Percentiles rank a stretch among this genome's conserved stretches.
These are phyloP conservation scores for Fraxinus baroniana DNA, from an alignment of 305 asterid species.

Conservation along the genomic window DNA sequence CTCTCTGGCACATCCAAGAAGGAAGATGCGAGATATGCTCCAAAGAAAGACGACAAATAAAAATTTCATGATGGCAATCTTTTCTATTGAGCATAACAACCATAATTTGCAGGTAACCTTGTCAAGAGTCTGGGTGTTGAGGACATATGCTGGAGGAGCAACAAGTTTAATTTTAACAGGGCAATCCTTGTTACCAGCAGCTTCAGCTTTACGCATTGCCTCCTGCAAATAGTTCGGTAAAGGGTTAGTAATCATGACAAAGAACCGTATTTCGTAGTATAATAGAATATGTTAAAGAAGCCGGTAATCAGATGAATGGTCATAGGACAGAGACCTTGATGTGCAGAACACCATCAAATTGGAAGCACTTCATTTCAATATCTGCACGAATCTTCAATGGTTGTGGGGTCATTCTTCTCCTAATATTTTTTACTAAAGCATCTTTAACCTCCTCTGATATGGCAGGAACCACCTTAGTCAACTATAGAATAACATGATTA, in stretches of 20 bases:
- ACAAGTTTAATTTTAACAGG: slow-evolving; percentile 94
- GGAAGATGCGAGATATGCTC: not conserved
- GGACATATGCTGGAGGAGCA: slow-evolving; percentile 96
- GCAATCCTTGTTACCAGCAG: slow-evolving; percentile 90
- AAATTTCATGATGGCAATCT: not conserved
- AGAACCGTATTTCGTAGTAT: not conserved
- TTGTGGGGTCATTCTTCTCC: slow-evolving; percentile 96
- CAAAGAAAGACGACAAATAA: not conserved
- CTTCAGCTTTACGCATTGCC: slow-evolving; percentile 99
- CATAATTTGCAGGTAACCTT: slow-evolving; percentile 53
- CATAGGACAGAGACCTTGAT: slow-evolving; percentile 55
- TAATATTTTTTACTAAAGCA: slow-evolving; percentile 71
- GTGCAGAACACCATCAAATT: slow-evolving; percentile 92
- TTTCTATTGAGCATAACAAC: slow-evolving; percentile 11
- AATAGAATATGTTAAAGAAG: not conserved
- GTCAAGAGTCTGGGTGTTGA: slow-evolving; percentile 92
- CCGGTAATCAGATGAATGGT: not conserved
- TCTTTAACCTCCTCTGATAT: slow-evolving; percentile 77
- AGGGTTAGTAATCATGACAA: slow-evolving; percentile 11
- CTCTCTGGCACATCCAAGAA: not conserved
- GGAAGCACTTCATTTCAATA: slow-evolving; percentile 89
- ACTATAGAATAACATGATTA: slow-evolving; percentile 35
- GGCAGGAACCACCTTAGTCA: slow-evolving; percentile 83
- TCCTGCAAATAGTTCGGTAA: slow-evolving; percentile 44
- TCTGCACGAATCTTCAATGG: slow-evolving; percentile 86